Evolutionary conservation across 2,329 filamentous ascomycete species (phyloP).

Genomic region (Xylariaceae sp.): DNA sequence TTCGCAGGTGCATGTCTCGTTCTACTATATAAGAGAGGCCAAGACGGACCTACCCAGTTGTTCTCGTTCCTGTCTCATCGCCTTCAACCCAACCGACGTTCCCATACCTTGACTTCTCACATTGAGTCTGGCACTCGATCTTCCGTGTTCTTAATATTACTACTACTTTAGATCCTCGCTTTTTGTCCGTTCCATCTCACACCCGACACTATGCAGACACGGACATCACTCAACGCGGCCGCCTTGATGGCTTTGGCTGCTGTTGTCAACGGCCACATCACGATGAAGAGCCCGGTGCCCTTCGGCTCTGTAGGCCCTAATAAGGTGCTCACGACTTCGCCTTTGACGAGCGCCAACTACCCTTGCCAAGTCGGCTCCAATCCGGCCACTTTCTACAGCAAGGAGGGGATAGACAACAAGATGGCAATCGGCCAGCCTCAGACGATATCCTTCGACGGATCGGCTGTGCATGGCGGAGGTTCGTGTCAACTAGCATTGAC

Average conservation of each 20-base stretch:
- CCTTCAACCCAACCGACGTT: not conserved
- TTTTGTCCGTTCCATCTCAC: not conserved
- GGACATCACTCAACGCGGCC: conserved; percentile 28
- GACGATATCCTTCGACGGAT: conserved; percentile 50
- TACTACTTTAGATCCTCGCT: not conserved
- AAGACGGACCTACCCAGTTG: not conserved
- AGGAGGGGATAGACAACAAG: conserved; percentile 39
- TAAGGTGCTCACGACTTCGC: conserved; percentile 46
- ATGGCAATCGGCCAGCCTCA: conserved; percentile 39
- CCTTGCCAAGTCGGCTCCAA: conserved; percentile 55
- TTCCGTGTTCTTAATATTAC: not conserved
- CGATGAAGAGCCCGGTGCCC: conserved; percentile 53
- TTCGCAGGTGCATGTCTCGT: not conserved
- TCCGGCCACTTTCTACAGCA: conserved; percentile 29
- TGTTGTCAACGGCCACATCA: conserved; percentile 57
- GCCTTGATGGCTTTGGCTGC: conserved; percentile 44
- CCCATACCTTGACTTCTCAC: conserved; percentile 1
- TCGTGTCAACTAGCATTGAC: conserved; percentile 69
- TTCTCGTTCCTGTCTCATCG: conserved; percentile 1
- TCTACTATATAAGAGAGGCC: conserved; percentile 8
- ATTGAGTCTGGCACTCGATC: conserved; percentile 18
- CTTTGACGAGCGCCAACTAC: conserved; percentile 52
- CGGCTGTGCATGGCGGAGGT: conserved; percentile 65
- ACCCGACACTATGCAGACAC: conserved; percentile 38
- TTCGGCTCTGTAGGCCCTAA: conserved; percentile 35